These are phyloP conservation scores for Russula dissimulans DNA, from an alignment of 768 basidiomycete species.

Conservation along the genomic window DNA sequence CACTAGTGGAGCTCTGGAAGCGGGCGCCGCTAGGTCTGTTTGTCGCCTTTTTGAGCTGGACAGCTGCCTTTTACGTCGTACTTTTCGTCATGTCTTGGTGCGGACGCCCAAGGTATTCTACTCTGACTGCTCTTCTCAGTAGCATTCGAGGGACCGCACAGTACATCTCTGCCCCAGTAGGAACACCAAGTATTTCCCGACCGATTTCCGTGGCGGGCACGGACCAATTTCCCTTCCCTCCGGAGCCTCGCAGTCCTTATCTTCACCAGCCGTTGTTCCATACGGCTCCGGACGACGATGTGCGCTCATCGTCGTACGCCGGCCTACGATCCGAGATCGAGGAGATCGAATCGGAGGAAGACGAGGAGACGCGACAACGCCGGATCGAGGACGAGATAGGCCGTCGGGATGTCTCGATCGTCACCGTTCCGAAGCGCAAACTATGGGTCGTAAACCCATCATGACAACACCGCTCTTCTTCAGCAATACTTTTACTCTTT, in stretches of 20 bases:
- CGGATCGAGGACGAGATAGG: constrained; percentile 77
- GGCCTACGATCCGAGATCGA: constrained; percentile 35
- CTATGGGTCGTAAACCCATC: constrained; percentile 67
- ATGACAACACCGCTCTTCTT: constrained; percentile 17
- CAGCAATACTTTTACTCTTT: not conserved
- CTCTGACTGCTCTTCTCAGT: constrained; percentile 41
- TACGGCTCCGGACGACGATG: constrained; percentile 35
- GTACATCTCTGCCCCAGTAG: constrained; percentile 23
- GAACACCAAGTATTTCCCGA: constrained; percentile 32
- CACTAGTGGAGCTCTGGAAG: constrained; percentile 50
- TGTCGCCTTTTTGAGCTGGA: constrained; percentile 57
- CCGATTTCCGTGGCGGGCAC: constrained; percentile 33
- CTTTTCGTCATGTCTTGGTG: constrained; percentile 49
- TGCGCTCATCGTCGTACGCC: constrained; percentile 37
- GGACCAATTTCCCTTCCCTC: constrained; percentile 38
- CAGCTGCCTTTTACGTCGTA: constrained; percentile 43
- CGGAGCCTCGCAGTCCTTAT: constrained; percentile 47
- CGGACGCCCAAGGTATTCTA: constrained; percentile 47
- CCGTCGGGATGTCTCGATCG: constrained; percentile 74
- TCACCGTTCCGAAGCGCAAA: constrained; percentile 62
- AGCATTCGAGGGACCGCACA: constrained; percentile 32
- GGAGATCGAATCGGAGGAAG: constrained; percentile 56
- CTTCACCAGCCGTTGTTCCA: constrained; percentile 57
- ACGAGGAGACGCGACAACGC: constrained; percentile 64
- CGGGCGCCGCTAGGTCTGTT: constrained; percentile 48